Evolutionary conservation across 208 protist genomes (phyloP).

Genomic region (Trypanosoma brucei): DNA sequence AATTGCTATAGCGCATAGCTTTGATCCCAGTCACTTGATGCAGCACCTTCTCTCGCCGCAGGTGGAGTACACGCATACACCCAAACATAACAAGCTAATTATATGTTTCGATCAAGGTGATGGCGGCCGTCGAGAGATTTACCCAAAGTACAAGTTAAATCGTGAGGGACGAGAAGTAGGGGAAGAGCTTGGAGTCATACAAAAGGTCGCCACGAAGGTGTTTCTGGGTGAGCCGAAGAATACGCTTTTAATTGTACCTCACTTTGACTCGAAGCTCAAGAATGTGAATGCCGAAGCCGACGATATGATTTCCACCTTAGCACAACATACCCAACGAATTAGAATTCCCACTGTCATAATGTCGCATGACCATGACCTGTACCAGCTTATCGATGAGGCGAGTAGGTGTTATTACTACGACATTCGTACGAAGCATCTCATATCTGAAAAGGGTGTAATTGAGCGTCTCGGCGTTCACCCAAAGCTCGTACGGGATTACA

Average conservation of each 20-base stretch:
- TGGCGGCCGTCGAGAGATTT: constrained; percentile 74
- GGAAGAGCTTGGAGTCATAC: constrained; percentile 62
- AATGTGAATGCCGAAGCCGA: constrained; percentile 84
- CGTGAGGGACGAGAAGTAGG: constrained; percentile 30
- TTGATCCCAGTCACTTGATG: constrained; percentile 77
- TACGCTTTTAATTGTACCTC: constrained; percentile 68
- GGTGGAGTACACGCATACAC: constrained; percentile 80
- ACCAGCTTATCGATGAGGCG: constrained; percentile 81
- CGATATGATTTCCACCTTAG: constrained; percentile 86
- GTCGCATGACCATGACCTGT: constrained; percentile 88
- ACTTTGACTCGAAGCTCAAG: constrained; percentile 60
- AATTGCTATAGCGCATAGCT: constrained; percentile 80
- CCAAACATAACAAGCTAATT: constrained; percentile 84
- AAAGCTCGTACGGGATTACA: constrained; percentile 83
- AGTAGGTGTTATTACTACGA: constrained; percentile 79
- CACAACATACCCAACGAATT: constrained; percentile 64
- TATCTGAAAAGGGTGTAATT: constrained; percentile 78
- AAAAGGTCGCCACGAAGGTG: constrained; percentile 77
- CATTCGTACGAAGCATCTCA: constrained; percentile 83
- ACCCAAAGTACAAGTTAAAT: constrained; percentile 78
- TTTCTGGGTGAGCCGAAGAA: constrained; percentile 68
- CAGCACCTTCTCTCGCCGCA: constrained; percentile 86
- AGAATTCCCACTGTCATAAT: constrained; percentile 79
- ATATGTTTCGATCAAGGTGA: constrained; percentile 89
- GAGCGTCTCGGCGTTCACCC: constrained; percentile 79